phyloP scores from a whole-genome alignment of 75 land plant species.

The Sequoiadendron giganteum region DNA sequence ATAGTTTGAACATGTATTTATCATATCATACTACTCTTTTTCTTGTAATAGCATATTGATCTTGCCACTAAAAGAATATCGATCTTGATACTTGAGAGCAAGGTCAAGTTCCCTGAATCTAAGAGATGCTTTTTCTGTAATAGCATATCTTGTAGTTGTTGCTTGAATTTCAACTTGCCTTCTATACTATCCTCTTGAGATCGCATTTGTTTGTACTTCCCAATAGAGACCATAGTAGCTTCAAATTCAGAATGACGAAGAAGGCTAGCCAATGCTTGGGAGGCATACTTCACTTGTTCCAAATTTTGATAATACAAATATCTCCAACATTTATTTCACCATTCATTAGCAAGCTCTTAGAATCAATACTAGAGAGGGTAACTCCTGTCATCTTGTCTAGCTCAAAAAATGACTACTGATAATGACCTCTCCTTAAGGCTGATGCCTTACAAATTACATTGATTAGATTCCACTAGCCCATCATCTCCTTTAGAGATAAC shows the following conservation, averaged over 20 bases:
- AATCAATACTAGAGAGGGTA: no score
- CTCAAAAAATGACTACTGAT: conserved; percentile 5
- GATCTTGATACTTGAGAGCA: no score
- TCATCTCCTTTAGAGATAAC: not conserved
- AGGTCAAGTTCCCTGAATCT: no score
- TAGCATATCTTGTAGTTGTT: conserved; percentile 22
- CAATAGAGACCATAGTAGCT: conserved; percentile 6
- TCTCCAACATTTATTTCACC: no score
- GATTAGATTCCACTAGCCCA: not conserved
- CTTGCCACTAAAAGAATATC: no score
- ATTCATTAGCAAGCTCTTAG: no score
- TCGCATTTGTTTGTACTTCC: conserved; percentile 18
- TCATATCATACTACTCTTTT: no score
- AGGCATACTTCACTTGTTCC: no score
- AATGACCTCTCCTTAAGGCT: not conserved
- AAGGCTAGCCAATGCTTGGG: conserved; percentile 23
- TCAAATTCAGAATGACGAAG: conserved; percentile 7
- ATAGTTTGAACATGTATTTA: no score
- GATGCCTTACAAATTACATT: not conserved
- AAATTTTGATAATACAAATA: no score
- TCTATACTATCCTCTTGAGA: conserved; percentile 32
- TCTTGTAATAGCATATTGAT: no score
- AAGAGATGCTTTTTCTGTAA: conserved; percentile 18
- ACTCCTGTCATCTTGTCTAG: not conserved
- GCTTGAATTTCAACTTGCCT: conserved; percentile 14